Percentiles rank a stretch among this genome's conserved stretches.
Conservation (phyloP, 2,329 filamentous ascomycete species). For the Phyllachora maydis region DNA sequence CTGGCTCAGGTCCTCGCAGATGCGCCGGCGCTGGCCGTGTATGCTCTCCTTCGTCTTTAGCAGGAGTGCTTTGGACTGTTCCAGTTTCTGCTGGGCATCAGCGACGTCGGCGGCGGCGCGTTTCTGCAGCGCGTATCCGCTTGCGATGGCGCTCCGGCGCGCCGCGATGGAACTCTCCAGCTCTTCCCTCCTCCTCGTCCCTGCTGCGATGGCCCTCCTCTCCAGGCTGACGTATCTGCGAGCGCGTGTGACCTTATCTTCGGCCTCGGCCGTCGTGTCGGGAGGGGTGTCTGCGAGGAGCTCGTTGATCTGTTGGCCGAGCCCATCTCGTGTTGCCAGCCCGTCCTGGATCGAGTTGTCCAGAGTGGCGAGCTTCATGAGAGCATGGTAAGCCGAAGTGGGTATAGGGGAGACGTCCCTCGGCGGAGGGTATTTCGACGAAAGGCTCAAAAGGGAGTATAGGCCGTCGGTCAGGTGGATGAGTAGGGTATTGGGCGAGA, state of each 20-base stretch:
- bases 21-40: conserved; percentile 70
- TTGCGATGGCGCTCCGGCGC: conserved; percentile 45
- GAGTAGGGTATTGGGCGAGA: conserved; percentile 65
- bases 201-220: conserved; percentile 40
- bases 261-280: conserved; percentile 9
- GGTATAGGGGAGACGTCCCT: conserved; percentile 28
- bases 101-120: conserved; percentile 38
- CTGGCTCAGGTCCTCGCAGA: conserved; percentile 60
- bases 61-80: conserved; percentile 30
- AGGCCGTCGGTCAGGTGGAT: conserved; percentile 76
- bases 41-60: conserved; percentile 41
- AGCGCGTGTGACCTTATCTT: conserved; percentile 14
- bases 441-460: conserved; percentile 62
- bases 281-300: conserved; percentile 21
- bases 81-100: conserved; percentile 37
- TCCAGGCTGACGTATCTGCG: conserved; percentile 39
- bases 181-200: conserved; percentile 42
- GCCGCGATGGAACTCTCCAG: conserved; percentile 43
- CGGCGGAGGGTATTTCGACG: conserved; percentile 24
- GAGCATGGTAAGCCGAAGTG: conserved; percentile 67
- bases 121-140: conserved; percentile 37
- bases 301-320: conserved; percentile 60
- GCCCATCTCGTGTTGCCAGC: conserved; percentile 49
- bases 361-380: conserved; percentile 75
- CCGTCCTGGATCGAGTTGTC: conserved; percentile 87